Base-by-base conservation (phyloP, 805 yeast species). In the Zygosaccharomyces siamensis region DNA sequence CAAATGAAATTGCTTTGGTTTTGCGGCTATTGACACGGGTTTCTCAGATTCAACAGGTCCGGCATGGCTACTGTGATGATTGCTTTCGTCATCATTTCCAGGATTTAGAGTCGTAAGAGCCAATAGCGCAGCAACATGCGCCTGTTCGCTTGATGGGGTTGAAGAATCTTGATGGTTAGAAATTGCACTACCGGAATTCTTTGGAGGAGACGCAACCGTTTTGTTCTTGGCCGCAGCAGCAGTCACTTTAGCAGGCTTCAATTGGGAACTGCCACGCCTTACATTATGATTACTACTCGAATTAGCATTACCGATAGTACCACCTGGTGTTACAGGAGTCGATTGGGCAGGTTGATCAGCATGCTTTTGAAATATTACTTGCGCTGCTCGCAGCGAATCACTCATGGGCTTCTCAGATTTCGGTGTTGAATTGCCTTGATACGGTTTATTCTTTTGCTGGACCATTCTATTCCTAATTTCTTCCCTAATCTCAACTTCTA, bases 371-470 rank as follows among this genome's bases (percentile, higher is more conserved):
- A 62, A 63, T 8, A 59, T 63, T 2, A 60, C 58, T 46, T 63
- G 67, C 7, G 67, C 67, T 14, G 67, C 67, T 39, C 54, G 57
- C 24, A 63, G 44, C 7, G 67, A 63, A 21, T 59, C 63, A 21
- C 47, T 56, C 38, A 53, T 47, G 5, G 58, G 59, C 24, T 55
- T 50, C 38, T 59, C 59, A 24, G 57, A 49, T 7, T 16, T 33
- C 7, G 37, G 37, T 8, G 44, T 46, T 26, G 50, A 42, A 37
- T 33, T 48, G n/a, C 46, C 42, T 8, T 43, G 47, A 14, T 43
- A 49, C 45, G 44, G 41, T 38, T 43, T 48, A 23, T 47, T 43
- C 47, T 44, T 51, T 8, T 39, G 43, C 30, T 48, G 46, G 30
- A 46, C 45, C 55, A 44, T 48, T 35, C 14, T 45, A 33, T 1